These are phyloP conservation scores for Coemansia sp. DNA, from an alignment of 192 early-diverging fungal species.

Conservation along the genomic window DNA sequence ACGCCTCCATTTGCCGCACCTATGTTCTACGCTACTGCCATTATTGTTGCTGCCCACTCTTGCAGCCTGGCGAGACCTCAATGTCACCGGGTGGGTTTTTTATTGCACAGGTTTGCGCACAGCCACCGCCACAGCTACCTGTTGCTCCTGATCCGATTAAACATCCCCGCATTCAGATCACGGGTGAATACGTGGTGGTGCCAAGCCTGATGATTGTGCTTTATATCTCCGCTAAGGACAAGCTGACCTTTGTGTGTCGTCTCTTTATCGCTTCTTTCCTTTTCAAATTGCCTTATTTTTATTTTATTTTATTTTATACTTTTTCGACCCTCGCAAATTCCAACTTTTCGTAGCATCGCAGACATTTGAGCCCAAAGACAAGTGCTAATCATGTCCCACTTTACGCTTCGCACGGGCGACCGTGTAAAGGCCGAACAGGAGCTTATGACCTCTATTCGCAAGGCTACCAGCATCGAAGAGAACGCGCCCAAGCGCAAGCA, in stretches of 20 bases:
- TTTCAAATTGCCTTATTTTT: neutral
- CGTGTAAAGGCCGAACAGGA: slow-evolving; percentile 81
- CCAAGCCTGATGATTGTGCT: neutral
- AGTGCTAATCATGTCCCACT: slow-evolving; percentile 30
- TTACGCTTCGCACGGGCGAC: slow-evolving; percentile 61
- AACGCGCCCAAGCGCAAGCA: slow-evolving; percentile 98
- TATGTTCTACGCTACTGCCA: neutral
- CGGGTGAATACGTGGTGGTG: neutral
- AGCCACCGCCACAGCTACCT: slow-evolving; percentile 1
- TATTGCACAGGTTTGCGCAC: neutral
- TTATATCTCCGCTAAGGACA: neutral
- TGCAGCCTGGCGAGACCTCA: neutral
- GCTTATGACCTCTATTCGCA: slow-evolving; percentile 83
- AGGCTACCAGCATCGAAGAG: slow-evolving; percentile 87
- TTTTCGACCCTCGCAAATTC: neutral
- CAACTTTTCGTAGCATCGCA: neutral
- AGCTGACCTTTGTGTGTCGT: neutral
- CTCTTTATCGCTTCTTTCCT: neutral
- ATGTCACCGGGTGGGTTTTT: slow-evolving; percentile 8
- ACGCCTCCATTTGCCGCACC: slow-evolving; percentile 1
- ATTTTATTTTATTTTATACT: neutral
- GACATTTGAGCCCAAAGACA: neutral
- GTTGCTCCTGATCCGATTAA: neutral
- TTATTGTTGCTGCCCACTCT: neutral
- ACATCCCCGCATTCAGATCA: slow-evolving; percentile 9